Conservation (phyloP, 2,329 filamentous ascomycete species). For the Elsinoe batatas region DNA sequence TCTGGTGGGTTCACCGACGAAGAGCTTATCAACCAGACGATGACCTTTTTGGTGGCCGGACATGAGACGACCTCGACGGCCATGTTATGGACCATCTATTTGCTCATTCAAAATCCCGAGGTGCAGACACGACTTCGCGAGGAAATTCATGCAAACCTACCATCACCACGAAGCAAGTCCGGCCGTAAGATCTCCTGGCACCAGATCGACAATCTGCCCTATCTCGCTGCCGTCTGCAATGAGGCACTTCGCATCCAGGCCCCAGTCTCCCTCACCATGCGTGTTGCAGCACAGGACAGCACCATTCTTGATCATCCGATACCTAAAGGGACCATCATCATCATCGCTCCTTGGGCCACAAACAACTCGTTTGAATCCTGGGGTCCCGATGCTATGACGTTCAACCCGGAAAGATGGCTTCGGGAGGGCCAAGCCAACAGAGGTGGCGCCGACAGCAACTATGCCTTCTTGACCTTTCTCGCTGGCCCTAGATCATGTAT, state of each 20-base stretch:
- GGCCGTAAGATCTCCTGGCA: conserved; percentile 36
- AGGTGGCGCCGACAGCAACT: conserved; percentile 67
- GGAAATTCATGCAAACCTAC: conserved; percentile 40
- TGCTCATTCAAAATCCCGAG: conserved; percentile 41
- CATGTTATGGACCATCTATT: conserved; percentile 45
- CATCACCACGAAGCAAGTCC: conserved; percentile 32
- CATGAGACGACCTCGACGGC: conserved; percentile 49
- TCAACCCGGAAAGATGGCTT: conserved; percentile 73
- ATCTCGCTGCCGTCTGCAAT: conserved; percentile 68
- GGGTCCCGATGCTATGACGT: conserved; percentile 62
- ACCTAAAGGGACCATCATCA: conserved; percentile 59
- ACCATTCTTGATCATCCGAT: conserved; percentile 55
- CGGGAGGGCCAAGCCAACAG: conserved; percentile 44
- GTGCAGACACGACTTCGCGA: conserved; percentile 40
- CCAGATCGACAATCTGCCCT: conserved; percentile 64
- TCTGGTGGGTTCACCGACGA: conserved; percentile 68
- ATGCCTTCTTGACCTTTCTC: conserved; percentile 69
- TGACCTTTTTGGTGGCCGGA: conserved; percentile 72
- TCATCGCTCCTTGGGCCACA: conserved; percentile 55
- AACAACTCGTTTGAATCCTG: conserved; percentile 62
- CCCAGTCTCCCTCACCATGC: conserved; percentile 61
- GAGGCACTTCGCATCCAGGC: conserved; percentile 66
- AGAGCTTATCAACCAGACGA: conserved; percentile 76
- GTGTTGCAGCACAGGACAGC: conserved; percentile 55
- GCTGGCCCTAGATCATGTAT: conserved; percentile 83